Evolutionary conservation across 345 rosid genomes (phyloP).

Genomic region (Passiflora organensis): DNA sequence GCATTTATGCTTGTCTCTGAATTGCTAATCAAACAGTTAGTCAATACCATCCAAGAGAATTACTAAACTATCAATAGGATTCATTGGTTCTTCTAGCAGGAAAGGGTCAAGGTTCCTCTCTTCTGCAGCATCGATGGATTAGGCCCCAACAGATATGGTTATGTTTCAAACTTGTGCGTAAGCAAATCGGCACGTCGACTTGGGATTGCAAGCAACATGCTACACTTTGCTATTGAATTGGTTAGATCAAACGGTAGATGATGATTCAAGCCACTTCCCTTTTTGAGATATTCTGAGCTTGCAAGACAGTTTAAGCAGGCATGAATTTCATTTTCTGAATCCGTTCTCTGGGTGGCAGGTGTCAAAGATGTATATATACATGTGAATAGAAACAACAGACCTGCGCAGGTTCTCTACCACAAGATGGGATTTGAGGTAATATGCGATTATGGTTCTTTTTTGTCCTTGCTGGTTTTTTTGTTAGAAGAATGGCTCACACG

Average conservation of each 20-base stretch:
- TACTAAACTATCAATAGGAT: slow-evolving; percentile 8
- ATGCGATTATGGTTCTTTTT: slow-evolving; percentile 3
- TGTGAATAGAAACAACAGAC: slow-evolving; percentile 57
- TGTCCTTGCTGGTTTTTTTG: slow-evolving; percentile 1
- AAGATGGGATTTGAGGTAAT: slow-evolving; percentile 75
- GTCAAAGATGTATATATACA: slow-evolving; percentile 61
- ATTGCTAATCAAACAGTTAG: slow-evolving; percentile 1
- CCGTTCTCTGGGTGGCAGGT: slow-evolving; percentile 36
- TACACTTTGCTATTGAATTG: slow-evolving; percentile 52
- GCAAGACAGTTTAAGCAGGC: background rate
- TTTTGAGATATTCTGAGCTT: slow-evolving; percentile 1
- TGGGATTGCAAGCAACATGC: slow-evolving; percentile 77
- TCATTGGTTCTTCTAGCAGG: slow-evolving; percentile 41
- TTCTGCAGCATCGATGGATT: slow-evolving; percentile 39
- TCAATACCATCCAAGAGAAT: background rate
- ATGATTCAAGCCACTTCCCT: background rate
- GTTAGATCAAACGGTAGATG: slow-evolving; percentile 60
- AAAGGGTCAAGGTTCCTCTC: slow-evolving; percentile 45
- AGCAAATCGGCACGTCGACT: slow-evolving; percentile 78
- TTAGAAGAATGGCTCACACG: slow-evolving; percentile 9
- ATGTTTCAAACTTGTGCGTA: slow-evolving; percentile 74
- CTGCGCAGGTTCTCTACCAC: slow-evolving; percentile 58
- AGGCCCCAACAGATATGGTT: slow-evolving; percentile 53
- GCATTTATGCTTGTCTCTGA: slow-evolving; percentile 3
- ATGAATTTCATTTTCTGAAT: slow-evolving; percentile 7